Base-by-base conservation (phyloP, 2,329 filamentous ascomycete species). In the Dothideomycetes sp. region DNA sequence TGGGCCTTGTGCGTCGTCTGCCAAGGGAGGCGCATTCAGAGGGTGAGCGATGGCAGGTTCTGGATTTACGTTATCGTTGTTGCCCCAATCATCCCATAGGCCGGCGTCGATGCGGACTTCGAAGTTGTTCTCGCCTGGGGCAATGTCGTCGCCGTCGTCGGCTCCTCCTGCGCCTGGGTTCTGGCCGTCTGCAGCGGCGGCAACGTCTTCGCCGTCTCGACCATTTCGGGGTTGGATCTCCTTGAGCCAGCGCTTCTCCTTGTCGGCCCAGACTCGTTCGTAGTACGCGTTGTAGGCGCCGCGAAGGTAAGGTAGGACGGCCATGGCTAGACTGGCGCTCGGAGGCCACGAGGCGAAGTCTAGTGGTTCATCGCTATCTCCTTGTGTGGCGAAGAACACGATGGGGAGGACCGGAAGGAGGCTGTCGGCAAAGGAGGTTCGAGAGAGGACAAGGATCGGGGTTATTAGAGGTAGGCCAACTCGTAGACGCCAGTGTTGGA, bases 381-480 rank as follows among this genome's bases (percentile, higher is more conserved):
- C 64, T n/a, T 69, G 69, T 19, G 66, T 73, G 31, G 66, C 72
- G 44, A 75, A 75, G 58, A 76, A 75, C 48, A 75, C 65, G 40
- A 82, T 68, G 0, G 78, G 78, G 14, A 81, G 64, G 15, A 75
- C 70, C 2, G 78, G 77, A 5, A 82, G 63, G 5, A 80, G 62
- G 3, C 72, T 70, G 48, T 85, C 80, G 19, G 75, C 73, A 35
- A 80, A 65, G 2, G 66, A 69, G 18, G 79, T 77, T 24, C 82
- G 68, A 15, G 79, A 79, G n/a, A 81, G 67, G 9, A 86, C 67
- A 7, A 88, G 66, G 2, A 76, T 68, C 9, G 81, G 67, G 0
- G 77, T 80, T 42, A 88, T 81, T 5, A 84, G 63, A 2, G 80
- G 77, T 3, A 85, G 57, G 2, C 78, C 78, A 19, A 81, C 49